Evolutionary conservation across 2,329 filamentous ascomycete species (phyloP), one percentile per base, ranked within the genome.

Genomic region (Alternaria solani): DNA sequence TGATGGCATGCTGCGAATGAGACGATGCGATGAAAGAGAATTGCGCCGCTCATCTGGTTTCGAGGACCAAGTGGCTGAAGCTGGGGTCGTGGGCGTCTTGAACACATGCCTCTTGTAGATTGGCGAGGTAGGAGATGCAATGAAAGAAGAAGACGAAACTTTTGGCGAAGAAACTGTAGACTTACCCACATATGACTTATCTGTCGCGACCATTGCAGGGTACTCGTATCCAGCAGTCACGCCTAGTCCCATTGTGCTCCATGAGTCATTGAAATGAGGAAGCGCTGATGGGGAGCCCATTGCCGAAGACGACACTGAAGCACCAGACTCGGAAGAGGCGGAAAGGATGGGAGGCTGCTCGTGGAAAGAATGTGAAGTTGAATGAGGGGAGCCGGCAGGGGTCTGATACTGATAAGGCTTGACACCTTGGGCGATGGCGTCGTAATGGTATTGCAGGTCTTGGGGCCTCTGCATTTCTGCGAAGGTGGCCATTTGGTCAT

Each of bases 241-340:
- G 51, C 84, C 86, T 36, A 91, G 80, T 54, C 84, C 84, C 86
- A 86, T 64, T 85, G 86, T 63, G 77, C 79, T 52, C 89, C 91
- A 53, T 81, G 86, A 57, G 79, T 88, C 59, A 83, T 84, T 61
- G 85, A 88, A 62, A 84, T 92, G 63, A 85, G 83, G 72, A 84
- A 87, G 52, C 84, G 89, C 30, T 84, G 86, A 81, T 28, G 84
- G 84, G 6, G 84, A 86, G 43, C 81, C 82, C 65, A 82, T 81
- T 16, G 81, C 76, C 11, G 83, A 85, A 4, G 83, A 85, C 11
- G 83, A 81, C 9, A 80, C 78, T 18, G 83, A 85, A 46, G 82
- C 81, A 56, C 81, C 82, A 30, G 83, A 85, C 67, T 85, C 82
- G 8, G 83, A 85, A 3, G 81, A 82, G 16, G 81, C 76, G 14